phyloP scores from a whole-genome alignment of 2,329 filamentous ascomycete genomes.

The Ophiostoma tasmaniense region DNA sequence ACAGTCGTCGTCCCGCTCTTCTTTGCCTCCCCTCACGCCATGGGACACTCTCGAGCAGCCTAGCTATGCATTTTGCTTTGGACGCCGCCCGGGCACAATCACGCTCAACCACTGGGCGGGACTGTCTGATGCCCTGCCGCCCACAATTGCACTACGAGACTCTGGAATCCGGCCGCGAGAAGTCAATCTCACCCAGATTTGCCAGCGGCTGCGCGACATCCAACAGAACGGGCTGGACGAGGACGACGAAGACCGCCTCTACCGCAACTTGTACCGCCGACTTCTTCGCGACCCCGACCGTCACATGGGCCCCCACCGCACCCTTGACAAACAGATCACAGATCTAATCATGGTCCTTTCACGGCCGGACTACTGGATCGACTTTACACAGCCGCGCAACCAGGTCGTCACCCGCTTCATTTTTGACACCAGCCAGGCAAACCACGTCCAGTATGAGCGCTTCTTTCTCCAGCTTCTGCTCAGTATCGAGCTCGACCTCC shows the following conservation, averaged over 20 bases:
- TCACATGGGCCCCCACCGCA: slow-evolving; percentile 49
- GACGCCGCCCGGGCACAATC: slow-evolving; percentile 58
- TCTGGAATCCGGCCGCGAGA: slow-evolving; percentile 51
- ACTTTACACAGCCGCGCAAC: slow-evolving; percentile 61
- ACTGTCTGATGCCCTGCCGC: slow-evolving; percentile 47
- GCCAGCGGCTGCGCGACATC: slow-evolving; percentile 51
- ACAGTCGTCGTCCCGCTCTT: slow-evolving; percentile 23
- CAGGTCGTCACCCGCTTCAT: slow-evolving; percentile 69
- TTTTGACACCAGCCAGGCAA: slow-evolving; percentile 49
- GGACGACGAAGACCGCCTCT: slow-evolving; percentile 49
- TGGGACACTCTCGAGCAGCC: slow-evolving; percentile 70
- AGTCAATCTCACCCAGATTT: slow-evolving; percentile 48
- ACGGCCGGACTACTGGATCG: slow-evolving; percentile 58
- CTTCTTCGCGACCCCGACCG: slow-evolving; percentile 62
- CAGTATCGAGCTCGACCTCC: slow-evolving; percentile 61
- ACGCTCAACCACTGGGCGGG: slow-evolving; percentile 63
- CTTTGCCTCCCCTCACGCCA: slow-evolving; percentile 38
- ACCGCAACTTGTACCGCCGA: slow-evolving; percentile 56
- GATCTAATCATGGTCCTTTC: slow-evolving; percentile 63
- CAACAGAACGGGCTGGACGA: slow-evolving; percentile 46
- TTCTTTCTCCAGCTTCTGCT: slow-evolving; percentile 74
- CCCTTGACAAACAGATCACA: slow-evolving; percentile 62
- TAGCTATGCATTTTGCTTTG: slow-evolving; percentile 60
- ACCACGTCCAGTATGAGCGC: slow-evolving; percentile 49
- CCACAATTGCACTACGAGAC: slow-evolving; percentile 49